A percentile compares a stretch with the other conserved stretches of the same genome.
Conservation (phyloP, 176 grass and related monocot genomes). For the Neostapfia colusana region DNA sequence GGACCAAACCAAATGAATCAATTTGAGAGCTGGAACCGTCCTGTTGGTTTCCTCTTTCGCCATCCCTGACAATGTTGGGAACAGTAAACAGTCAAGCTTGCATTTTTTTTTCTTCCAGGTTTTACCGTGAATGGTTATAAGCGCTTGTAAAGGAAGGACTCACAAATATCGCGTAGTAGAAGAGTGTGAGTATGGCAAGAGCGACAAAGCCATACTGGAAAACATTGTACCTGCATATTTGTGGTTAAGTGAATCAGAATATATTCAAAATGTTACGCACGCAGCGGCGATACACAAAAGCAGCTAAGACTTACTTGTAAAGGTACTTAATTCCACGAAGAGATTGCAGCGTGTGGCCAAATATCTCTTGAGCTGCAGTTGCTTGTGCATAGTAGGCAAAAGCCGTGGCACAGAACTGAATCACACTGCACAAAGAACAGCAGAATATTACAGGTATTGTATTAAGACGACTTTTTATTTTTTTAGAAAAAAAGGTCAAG, state of each 20-base stretch:
- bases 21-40: slow-evolving; percentile 78
- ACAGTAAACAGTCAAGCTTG: slow-evolving; percentile 22
- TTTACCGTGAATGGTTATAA: background rate
- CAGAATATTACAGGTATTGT: background rate
- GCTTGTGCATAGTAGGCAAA: slow-evolving; percentile 98
- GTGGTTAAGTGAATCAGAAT: slow-evolving; percentile 23
- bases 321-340: slow-evolving; percentile 97
- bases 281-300: background rate
- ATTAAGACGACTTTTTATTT: background rate
- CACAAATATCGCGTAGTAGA: slow-evolving; percentile 88
- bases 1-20: slow-evolving; percentile 46
- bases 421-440: slow-evolving; percentile 66
- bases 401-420: slow-evolving; percentile 96
- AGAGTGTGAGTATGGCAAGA: slow-evolving; percentile 86
- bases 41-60: slow-evolving; percentile 85
- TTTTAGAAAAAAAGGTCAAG: background rate
- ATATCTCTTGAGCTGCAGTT: slow-evolving; percentile 98
- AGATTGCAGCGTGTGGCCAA: slow-evolving; percentile 90
- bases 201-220: slow-evolving; percentile 98
- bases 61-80: slow-evolving; percentile 59
- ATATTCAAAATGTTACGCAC: background rate
- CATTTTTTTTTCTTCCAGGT: background rate
- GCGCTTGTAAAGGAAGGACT: slow-evolving; percentile 34
- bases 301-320: slow-evolving; percentile 73
- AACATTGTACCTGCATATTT: slow-evolving; percentile 76